Base-by-base conservation (phyloP, 2,329 filamentous ascomycete species). In the Pestalotiopsis sp. region DNA sequence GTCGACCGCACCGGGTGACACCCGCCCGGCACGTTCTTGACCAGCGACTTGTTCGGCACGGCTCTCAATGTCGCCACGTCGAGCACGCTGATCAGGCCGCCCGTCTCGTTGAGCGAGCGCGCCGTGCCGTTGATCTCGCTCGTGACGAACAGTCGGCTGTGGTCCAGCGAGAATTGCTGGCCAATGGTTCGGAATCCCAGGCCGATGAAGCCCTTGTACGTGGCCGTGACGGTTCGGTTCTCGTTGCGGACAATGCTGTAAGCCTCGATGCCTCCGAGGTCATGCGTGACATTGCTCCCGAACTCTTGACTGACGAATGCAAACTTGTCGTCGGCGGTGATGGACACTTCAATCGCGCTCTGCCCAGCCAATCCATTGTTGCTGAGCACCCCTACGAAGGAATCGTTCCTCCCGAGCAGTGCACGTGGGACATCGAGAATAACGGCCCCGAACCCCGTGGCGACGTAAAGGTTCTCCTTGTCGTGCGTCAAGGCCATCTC, bases 221-320 rank as follows among this genome's bases (percentile, higher is more conserved):
- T 17, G 39, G 45, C 38, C 13, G 41, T 20, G 23, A 65, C 52
- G 13, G 64, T 65, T 11, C 64, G 23, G 27, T 65, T 65, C 20
- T n/a, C 64, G 27, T 27, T 23, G 20, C 64, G 64, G 23, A 25
- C 57, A 7, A 65, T 20, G 3, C 52, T 36, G 12, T 55, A 65
- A 9, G 57, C 64, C 49, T 65, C 64, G 25, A 65, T 55, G 14
- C 20, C 52, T 38, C 64, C 64, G 27, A 55, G 64, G 17, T 45
- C 64, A 4, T 57, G 52, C 6, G 45, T 65, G 17, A 13, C n/a
- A 39, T 65, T 65, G 64, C 64, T 65, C 9, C 64, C 64, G 36
- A 65, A 65, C 49, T 65, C 64, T 27, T 65, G 64, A 23, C 64
- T 65, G 25, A 65, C 31, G 23, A 65, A 65, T 1, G 31, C 64